Base-by-base conservation (phyloP, 2,329 filamentous ascomycete genomes). In the Aspergillus clavatus region DNA sequence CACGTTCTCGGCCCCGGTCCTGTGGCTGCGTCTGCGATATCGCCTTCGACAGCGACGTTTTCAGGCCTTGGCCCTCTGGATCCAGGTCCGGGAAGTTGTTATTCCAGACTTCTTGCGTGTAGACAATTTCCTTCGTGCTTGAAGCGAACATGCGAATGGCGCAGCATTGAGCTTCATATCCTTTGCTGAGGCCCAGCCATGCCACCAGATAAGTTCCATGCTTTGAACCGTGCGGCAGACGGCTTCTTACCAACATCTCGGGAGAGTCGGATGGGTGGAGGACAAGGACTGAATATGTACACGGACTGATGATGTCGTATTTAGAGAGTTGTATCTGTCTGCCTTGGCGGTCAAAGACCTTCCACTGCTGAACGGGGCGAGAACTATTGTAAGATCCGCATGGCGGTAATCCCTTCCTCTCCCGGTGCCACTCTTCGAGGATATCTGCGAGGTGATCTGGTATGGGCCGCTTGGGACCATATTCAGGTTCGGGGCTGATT, bases 331-430 rank as follows among this genome's bases (percentile, higher is more conserved):
- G 31, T 12, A 54, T 3, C 26, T 49, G 28, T 1, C 45, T 46
- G 2, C 51, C 54, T 7, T 54, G 23, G 5, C 43, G 41, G 22
- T 53, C 46, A 29, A 55, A 58, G 7, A 52, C 45, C n/a, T 47
- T 51, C 36, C 42, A 54, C 24, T 5, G 5, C 10, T 16, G 0
- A n/a, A 16, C 5, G 12, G 10, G 5, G 8, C 8, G 14, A 7
- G 8, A 36, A 21, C 3, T 4, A 10, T 35, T 35, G 5, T 3
- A 2, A 18, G 12, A 44, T 18, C 23, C 21, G 27, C 48, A 55
- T 1, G 28, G 36, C 7, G 48, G 52, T 4, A 7, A 3, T 10
- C 50, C 43, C 3, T 54, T 38, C 7, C 42, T 12, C 16, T n/a
- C n/a, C n/a, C 26, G 33, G 27, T 53, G 47, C 42, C 50, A 53